These are phyloP conservation scores for Herpotrichia juniperi DNA, from an alignment of 2,329 filamentous ascomycete genomes.

Conservation along the genomic window DNA sequence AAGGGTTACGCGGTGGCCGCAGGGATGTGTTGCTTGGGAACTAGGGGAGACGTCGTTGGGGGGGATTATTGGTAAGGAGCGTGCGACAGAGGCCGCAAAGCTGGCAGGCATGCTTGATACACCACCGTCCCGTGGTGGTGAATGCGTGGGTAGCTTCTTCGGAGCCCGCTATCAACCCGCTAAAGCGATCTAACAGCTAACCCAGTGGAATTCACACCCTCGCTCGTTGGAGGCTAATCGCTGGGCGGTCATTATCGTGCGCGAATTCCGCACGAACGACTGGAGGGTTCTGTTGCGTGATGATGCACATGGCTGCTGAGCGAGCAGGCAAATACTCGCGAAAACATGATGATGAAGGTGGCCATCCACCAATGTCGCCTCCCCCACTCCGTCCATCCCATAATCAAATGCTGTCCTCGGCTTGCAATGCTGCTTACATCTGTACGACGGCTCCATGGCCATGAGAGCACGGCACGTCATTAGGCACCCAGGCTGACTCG, in stretches of 20 bases:
- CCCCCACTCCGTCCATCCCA: background rate
- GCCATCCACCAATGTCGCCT: conserved; percentile 12
- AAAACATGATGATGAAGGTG: conserved; percentile 11
- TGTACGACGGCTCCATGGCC: background rate
- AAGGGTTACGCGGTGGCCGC: conserved; percentile 29
- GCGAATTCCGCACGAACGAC: background rate
- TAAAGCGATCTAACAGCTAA: background rate
- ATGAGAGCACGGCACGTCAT: conserved; percentile 1
- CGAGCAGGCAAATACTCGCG: background rate
- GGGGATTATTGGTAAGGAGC: conserved; percentile 12
- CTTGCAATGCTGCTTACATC: background rate
- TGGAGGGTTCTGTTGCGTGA: background rate
- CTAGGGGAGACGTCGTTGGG: conserved; percentile 17
- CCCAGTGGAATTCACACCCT: too few species aligned
- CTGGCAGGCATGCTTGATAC: conserved; percentile 17
- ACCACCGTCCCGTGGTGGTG: conserved; percentile 1
- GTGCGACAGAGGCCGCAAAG: conserved; percentile 35
- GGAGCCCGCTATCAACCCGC: too few species aligned
- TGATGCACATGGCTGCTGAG: background rate
- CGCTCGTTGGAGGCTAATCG: background rate
- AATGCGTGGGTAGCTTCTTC: background rate
- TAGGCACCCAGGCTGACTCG: conserved; percentile 8
- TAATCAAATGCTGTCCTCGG: background rate
- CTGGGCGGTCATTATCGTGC: background rate
- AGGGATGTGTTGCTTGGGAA: conserved; percentile 16